Evolutionary conservation across 352 stramenopile species (phyloP), one percentile per base, ranked within the genome.

Genomic region (Pelagophyceae sp.): DNA sequence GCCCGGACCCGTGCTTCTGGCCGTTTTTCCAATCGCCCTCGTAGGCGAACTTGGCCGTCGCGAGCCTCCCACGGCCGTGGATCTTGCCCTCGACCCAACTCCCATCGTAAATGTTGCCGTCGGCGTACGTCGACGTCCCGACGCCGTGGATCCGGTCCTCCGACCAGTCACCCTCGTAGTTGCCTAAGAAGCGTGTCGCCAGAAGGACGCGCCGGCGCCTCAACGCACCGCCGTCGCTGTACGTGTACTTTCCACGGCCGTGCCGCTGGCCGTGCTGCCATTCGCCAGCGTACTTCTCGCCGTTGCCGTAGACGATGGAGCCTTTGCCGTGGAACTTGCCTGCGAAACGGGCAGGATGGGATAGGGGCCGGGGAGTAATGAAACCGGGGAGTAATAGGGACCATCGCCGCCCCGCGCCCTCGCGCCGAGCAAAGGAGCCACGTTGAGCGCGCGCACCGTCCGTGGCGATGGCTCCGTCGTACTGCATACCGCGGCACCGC

Each of bases 181-280:
- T 93, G 85, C 91, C 94, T n/a, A n/a, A n/a, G n/a, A n/a, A n/a
- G n/a, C n/a, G n/a, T n/a, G n/a, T n/a, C n/a, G n/a, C n/a, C n/a
- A n/a, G n/a, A n/a, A n/a, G n/a, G n/a, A n/a, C n/a, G n/a, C n/a
- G n/a, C n/a, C n/a, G n/a, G n/a, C n/a, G n/a, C n/a, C n/a, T n/a
- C n/a, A n/a, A n/a, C n/a, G n/a, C n/a, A n/a, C n/a, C n/a, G 15
- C 92, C 91, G 78, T 96, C 95, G 20, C 88, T 85, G 74, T 92
- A 94, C 45, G 93, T 77, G 51, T 95, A 90, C 37, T 87, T 90
- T 33, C 93, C 90, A 75, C 91, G 90, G 3, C 90, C 90, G 79
- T 93, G 84, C n/a, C 87, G 87, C 80, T 91, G 90, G 78, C 87
- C 87, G 75, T 93, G 82, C 35, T 92, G 84, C 90, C 90, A 94